Base-by-base conservation (phyloP, 331 rosid species). In the Prunus yedoensis region DNA sequence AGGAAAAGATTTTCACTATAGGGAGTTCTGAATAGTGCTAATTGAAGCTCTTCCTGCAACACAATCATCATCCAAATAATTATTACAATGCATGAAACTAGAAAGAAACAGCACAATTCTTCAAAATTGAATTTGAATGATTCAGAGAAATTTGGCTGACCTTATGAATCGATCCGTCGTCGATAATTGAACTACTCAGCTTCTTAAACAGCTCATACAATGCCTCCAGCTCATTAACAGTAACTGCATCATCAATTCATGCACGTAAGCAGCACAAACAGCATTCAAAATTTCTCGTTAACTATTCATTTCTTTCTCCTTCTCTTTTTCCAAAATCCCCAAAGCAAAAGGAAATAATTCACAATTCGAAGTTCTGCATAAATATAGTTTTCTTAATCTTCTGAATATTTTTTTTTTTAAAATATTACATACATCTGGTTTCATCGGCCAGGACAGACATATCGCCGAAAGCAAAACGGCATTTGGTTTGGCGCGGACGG, bases 121-220 rank as follows among this genome's bases (percentile, higher is more conserved):
- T 25, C 27, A 25, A 25, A 25, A 25, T 25, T 25, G 27, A 25
- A 25, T 8, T 30, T 13, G 4, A 1, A 30, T 17, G 28, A 58
- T 15, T 38, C 54, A 64, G 38, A 60, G 60, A 2, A 77, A 66
- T 30, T 35, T 43, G 53, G 51, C 79, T 57, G 82, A 93, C 98
- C 98, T 93, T 91, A 82, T 93, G 98, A 82, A 93, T 93, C 38
- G 61, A 85, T 4, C 88, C 97, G 72, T 93, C 98, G 45, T 93
- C 96, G 64, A 91, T 83, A 3, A 91, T 82, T 11, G 90, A 81
- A 85, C 96, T 79, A 80, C 98, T 91, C 81, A 93, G 60, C 88
- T 84, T 83, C 86, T 87, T 88, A 78, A 87, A 93, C 60, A 91
- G 83, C 74, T 81, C 98, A 73, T 84, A 78, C 84, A 91, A 82